A percentile compares a stretch with the other conserved stretches of the same genome.
Conservation (phyloP, 1,284 basidiomycete species). For the Anthracocystis panici-leucophaei region DNA sequence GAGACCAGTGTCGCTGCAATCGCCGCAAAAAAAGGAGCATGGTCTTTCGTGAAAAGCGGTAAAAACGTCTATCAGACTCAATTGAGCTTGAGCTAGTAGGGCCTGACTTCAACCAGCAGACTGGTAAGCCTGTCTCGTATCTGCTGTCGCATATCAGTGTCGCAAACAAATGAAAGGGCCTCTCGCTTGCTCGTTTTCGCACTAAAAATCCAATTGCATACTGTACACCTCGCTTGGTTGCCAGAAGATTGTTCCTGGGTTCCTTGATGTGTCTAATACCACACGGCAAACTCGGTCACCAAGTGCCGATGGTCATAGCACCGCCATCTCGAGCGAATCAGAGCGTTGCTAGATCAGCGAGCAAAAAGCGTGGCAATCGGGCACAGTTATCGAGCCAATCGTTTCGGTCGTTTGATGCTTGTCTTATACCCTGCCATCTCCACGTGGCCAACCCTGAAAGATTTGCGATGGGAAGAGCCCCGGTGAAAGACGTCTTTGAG, state of each 20-base stretch:
- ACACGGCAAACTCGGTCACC: background rate
- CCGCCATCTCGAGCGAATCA: conserved; percentile 10
- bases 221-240: background rate
- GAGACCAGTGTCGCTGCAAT: too few relatives aligned
- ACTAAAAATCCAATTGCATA: background rate
- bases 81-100: background rate
- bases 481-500: too few relatives aligned
- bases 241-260: background rate
- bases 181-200: background rate
- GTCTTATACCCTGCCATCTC: too few relatives aligned
- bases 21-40: background rate
- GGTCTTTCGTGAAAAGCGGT: background rate
- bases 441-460: too few relatives aligned
- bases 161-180: background rate
- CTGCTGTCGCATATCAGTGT: background rate
- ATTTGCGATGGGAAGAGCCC: too few relatives aligned
- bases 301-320: background rate
- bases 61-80: background rate
- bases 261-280: background rate
- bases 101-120: background rate
- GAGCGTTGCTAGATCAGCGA: too few relatives aligned
- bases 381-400: conserved; percentile 3
- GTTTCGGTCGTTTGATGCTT: background rate
- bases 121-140: background rate
- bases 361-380: background rate